A percentile compares a stretch with the other conserved stretches of the same genome.
phyloP scores from a whole-genome alignment of 2,329 filamentous ascomycete species.

The Hypoxylon sp. region DNA sequence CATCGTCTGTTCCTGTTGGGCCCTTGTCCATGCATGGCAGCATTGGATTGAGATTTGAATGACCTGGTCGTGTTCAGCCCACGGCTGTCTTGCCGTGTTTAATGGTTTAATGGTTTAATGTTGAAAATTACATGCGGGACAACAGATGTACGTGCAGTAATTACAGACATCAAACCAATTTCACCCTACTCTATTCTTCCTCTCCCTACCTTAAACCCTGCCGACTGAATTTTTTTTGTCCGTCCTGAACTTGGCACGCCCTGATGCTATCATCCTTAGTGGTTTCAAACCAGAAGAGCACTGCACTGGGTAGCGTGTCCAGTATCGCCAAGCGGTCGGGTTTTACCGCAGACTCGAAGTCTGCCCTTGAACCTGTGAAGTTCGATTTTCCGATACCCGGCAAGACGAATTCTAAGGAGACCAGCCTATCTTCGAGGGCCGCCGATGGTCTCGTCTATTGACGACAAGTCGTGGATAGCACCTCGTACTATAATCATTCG shows the following conservation, averaged over 20 bases:
- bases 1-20: conserved; percentile 34
- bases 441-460: conserved; percentile 38
- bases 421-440: conserved; percentile 21
- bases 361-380: conserved; percentile 17
- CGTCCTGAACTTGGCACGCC: conserved; percentile 18
- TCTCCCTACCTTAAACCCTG: conserved; percentile 8
- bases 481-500: conserved; percentile 32
- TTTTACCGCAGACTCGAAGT: conserved; percentile 34
- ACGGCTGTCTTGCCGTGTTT: conserved; percentile 42
- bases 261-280: conserved; percentile 32
- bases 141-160: conserved; percentile 26
- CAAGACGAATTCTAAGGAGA: conserved; percentile 22
- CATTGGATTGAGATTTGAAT: conserved; percentile 41
- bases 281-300: conserved; percentile 23
- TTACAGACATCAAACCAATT: conserved; percentile 22
- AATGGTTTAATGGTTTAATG: no score
- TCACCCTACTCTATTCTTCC: conserved; percentile 13
- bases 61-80: conserved; percentile 28
- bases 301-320: conserved; percentile 30
- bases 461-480: conserved; percentile 29
- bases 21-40: conserved; percentile 44
- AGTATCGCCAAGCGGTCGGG: conserved; percentile 32
- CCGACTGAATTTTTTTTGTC: conserved; percentile 23
- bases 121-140: conserved; percentile 39
- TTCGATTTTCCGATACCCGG: conserved; percentile 21